phyloP scores from a whole-genome alignment of 768 basidiomycete species.

The Pilatotrama ljubarskyi region DNA sequence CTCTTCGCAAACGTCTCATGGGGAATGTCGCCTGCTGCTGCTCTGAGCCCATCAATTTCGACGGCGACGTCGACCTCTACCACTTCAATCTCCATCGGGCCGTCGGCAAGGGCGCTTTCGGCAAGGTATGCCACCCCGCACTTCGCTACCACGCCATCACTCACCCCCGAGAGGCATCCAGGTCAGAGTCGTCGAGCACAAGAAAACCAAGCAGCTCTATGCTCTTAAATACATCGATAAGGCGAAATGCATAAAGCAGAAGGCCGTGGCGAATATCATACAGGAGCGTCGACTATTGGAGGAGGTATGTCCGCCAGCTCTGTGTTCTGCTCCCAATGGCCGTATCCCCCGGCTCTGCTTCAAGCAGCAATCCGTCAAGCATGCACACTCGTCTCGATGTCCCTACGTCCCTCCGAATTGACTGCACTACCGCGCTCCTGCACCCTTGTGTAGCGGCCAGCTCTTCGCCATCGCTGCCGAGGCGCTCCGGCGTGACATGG shows the following conservation, averaged over 20 bases:
- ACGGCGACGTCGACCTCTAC: constrained; percentile 76
- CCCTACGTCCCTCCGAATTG: no score
- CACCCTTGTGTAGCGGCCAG: no score
- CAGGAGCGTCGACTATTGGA: constrained; percentile 92
- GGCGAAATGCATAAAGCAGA: constrained; percentile 85
- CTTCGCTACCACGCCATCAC: neutral
- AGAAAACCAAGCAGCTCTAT: constrained; percentile 86
- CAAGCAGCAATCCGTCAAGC: neutral
- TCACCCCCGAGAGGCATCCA: constrained; percentile 31
- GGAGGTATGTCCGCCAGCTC: constrained; percentile 54
- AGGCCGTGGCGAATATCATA: constrained; percentile 89
- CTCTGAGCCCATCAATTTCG: constrained; percentile 53
- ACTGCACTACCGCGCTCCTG: no score
- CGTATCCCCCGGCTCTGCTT: neutral
- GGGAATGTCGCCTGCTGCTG: constrained; percentile 34
- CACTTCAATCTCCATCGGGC: constrained; percentile 96
- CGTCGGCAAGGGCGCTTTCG: constrained; percentile 97
- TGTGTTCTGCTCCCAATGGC: constrained; percentile 11
- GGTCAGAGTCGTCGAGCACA: constrained; percentile 98
- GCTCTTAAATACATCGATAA: constrained; percentile 99
- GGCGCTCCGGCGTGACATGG: neutral
- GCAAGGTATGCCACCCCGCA: constrained; percentile 69
- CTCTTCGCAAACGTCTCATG: constrained; percentile 23
- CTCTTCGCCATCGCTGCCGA: neutral
- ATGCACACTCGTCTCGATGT: no score